phyloP scores from a whole-genome alignment of 352 stramenopile genomes.

The Pythium scleroteichum region DNA sequence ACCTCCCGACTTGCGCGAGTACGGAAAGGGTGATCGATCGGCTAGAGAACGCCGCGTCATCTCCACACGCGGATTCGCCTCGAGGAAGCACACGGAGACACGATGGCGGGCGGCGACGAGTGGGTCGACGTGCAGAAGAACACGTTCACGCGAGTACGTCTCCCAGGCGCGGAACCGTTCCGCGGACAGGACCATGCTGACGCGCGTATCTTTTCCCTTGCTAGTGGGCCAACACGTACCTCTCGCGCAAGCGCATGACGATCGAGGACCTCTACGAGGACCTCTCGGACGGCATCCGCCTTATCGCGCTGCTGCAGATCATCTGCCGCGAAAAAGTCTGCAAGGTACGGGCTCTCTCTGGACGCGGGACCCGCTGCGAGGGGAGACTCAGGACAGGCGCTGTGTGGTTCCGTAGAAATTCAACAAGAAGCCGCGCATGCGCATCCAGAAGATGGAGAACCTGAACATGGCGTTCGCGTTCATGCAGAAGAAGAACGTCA shows the following conservation, averaged over 20 bases:
- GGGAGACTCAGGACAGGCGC: too few relatives aligned
- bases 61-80: background rate
- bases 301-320: constrained; percentile 89
- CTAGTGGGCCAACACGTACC: constrained; percentile 90
- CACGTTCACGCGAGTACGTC: constrained; percentile 87
- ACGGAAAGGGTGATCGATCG: constrained; percentile 15
- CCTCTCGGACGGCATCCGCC: constrained; percentile 82
- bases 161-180: background rate
- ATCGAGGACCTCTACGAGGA: constrained; percentile 91
- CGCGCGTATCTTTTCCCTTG: background rate
- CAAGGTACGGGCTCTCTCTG: constrained; percentile 59
- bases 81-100: constrained; percentile 7
- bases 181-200: too few relatives aligned
- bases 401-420: constrained; percentile 60
- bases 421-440: constrained; percentile 92
- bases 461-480: constrained; percentile 90
- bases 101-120: constrained; percentile 69
- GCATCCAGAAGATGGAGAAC: constrained; percentile 94
- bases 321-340: constrained; percentile 87
- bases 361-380: too few relatives aligned
- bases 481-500: constrained; percentile 88
- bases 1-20: constrained; percentile 4
- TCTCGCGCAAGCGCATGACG: constrained; percentile 85
- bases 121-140: constrained; percentile 92
- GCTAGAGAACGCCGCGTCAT: background rate